Conservation (phyloP, 2,329 filamentous ascomycete genomes). For the Berkeleyomyces rouxiae region DNA sequence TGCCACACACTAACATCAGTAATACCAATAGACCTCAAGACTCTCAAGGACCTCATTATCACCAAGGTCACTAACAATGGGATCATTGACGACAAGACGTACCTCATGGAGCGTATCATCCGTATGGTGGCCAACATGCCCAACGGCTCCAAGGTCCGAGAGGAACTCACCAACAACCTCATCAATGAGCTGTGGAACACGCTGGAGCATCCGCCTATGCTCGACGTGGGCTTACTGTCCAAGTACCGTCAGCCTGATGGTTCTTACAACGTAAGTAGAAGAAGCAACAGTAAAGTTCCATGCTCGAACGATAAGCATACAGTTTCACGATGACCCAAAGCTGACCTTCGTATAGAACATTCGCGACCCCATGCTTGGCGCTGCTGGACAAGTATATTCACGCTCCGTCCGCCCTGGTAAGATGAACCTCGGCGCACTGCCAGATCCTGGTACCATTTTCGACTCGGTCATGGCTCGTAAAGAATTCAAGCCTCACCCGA, state of each 20-base stretch:
- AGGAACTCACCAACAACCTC: constrained; percentile 49
- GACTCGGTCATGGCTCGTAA: constrained; percentile 41
- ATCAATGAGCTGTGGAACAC: constrained; percentile 54
- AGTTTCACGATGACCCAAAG: too few species aligned
- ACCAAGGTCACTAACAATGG: constrained; percentile 45
- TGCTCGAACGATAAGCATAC: too few species aligned
- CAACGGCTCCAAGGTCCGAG: constrained; percentile 41
- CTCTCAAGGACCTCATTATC: constrained; percentile 42
- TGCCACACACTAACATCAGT: constrained; percentile 10
- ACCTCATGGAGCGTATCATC: constrained; percentile 60
- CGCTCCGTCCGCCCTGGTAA: constrained; percentile 44
- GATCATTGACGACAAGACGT: constrained; percentile 56
- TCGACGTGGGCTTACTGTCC: constrained; percentile 45
- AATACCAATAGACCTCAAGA: constrained; percentile 38
- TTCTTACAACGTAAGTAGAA: constrained; percentile 40
- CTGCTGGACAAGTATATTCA: constrained; percentile 50
- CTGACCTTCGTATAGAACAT: constrained; percentile 34
- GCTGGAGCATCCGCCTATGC: constrained; percentile 54
- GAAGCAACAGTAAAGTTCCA: not conserved
- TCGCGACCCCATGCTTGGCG: constrained; percentile 46
- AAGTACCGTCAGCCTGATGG: constrained; percentile 55
- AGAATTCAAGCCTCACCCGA: constrained; percentile 43
- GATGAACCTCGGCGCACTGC: constrained; percentile 44
- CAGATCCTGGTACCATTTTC: constrained; percentile 47
- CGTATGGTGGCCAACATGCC: constrained; percentile 51